Evolutionary conservation across 78 protist genomes (phyloP).

Genomic region (Dictyostelium intermedium): DNA sequence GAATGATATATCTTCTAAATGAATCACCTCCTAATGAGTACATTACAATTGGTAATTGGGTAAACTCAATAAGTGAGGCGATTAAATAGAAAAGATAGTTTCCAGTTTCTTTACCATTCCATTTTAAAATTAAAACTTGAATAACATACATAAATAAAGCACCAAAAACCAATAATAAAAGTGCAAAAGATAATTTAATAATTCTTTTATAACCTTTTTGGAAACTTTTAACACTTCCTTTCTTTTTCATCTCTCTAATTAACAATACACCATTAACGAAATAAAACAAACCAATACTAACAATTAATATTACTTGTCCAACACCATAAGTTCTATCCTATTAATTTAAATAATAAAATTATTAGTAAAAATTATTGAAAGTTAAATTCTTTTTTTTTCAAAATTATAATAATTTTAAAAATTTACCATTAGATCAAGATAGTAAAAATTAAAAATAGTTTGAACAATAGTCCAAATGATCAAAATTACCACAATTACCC

Average conservation of each 20-base stretch:
- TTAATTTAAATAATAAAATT: not conserved
- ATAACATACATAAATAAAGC: not conserved
- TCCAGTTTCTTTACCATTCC: not conserved
- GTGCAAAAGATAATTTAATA: not conserved
- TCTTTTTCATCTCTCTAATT: not conserved
- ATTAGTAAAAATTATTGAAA: too few species aligned
- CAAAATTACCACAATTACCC: not conserved
- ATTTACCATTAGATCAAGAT: not conserved
- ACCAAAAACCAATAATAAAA: not conserved
- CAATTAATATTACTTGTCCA: not conserved
- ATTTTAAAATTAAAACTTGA: not conserved
- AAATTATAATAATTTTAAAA: not conserved
- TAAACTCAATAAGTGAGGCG: not conserved
- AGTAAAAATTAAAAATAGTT: not conserved
- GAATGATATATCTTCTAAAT: not conserved
- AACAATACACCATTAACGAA: not conserved
- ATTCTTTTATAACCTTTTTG: not conserved
- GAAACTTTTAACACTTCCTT: not conserved
- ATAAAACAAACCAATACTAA: not conserved
- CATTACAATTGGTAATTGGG: not conserved
- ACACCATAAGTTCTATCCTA: not conserved
- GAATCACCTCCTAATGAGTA: conserved; percentile 4
- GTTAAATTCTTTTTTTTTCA: too few species aligned
- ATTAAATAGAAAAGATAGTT: not conserved
- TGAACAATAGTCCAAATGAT: not conserved